These are phyloP conservation scores for Axilococcus clingmanii DNA, from an alignment of 139 green algal species.

Conservation along the genomic window DNA sequence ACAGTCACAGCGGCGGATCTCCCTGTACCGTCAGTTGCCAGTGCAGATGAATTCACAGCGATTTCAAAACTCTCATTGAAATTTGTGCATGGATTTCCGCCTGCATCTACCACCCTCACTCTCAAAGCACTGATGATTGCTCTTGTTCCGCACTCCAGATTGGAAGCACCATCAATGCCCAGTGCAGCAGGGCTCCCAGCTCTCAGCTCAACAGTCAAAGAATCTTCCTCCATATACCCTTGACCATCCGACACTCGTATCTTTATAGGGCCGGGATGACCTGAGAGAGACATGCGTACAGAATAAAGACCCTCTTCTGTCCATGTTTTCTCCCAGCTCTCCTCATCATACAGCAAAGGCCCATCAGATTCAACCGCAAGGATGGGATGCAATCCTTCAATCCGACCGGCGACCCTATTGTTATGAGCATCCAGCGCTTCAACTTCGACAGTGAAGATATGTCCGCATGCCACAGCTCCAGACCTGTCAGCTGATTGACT, in stretches of 20 bases:
- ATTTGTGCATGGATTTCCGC: slow-evolving; percentile 32
- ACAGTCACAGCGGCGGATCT: slow-evolving; percentile 32
- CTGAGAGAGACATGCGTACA: slow-evolving; percentile 24
- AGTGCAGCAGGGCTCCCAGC: slow-evolving; percentile 30
- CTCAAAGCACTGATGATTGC: slow-evolving; percentile 29
- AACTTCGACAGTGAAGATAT: slow-evolving; percentile 43
- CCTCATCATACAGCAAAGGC: slow-evolving; percentile 16
- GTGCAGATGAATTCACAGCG: slow-evolving; percentile 24
- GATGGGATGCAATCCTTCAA: slow-evolving; percentile 13
- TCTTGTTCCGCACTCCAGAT: slow-evolving; percentile 27
- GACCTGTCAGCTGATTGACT: slow-evolving; percentile 18
- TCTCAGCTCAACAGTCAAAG: slow-evolving; percentile 33
- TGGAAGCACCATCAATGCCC: slow-evolving; percentile 27
- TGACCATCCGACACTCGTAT: slow-evolving; percentile 15
- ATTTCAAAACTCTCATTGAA: slow-evolving; percentile 27
- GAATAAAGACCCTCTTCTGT: slow-evolving; percentile 24
- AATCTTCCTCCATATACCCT: slow-evolving; percentile 29
- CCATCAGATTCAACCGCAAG: slow-evolving; percentile 19
- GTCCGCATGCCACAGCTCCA: slow-evolving; percentile 33
- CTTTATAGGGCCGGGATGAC: slow-evolving; percentile 11
- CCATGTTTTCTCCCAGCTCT: slow-evolving; percentile 32
- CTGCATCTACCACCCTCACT: slow-evolving; percentile 30
- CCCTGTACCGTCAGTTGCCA: slow-evolving; percentile 32
- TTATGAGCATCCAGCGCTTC: slow-evolving; percentile 35
- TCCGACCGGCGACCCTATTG: slow-evolving; percentile 33